phyloP scores from a whole-genome alignment of 2,329 filamentous ascomycete species.

The Mariannaea sp. region DNA sequence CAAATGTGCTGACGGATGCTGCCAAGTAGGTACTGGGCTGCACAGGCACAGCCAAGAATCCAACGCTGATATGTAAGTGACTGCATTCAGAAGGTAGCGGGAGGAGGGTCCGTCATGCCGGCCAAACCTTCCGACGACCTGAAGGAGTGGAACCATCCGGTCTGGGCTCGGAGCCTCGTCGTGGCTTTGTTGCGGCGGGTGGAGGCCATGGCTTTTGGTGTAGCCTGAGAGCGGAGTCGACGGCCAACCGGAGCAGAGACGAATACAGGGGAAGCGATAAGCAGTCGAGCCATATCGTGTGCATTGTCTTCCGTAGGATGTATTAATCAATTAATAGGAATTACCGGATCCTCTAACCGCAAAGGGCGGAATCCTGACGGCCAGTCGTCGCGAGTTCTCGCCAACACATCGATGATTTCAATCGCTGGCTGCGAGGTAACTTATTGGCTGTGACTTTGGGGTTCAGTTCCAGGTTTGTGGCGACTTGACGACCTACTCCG shows the following conservation, averaged over 20 bases:
- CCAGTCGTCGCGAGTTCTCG: too few species aligned
- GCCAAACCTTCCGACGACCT: slow-evolving; percentile 7
- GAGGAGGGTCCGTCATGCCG: slow-evolving; percentile 20
- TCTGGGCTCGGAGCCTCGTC: slow-evolving; percentile 1
- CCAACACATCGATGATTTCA: too few species aligned
- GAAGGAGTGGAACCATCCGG: neutral
- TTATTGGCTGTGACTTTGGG: too few species aligned
- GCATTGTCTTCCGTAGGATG: neutral
- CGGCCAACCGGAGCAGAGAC: neutral
- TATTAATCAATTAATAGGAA: neutral
- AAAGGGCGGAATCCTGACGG: too few species aligned
- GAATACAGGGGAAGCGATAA: neutral
- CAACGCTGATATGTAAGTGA: slow-evolving; percentile 22
- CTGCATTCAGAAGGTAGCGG: slow-evolving; percentile 24
- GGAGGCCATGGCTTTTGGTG: neutral
- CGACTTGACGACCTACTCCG: too few species aligned
- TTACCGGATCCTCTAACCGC: neutral
- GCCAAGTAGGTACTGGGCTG: slow-evolving; percentile 1
- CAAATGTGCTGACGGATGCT: neutral
- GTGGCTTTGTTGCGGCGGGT: neutral
- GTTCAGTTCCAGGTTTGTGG: too few species aligned
- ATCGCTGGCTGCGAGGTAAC: too few species aligned
- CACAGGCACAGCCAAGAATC: neutral
- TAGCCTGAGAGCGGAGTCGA: slow-evolving; percentile 1
- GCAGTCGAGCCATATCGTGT: neutral